Base-by-base conservation (phyloP, 805 yeast species). In the Metschnikowia similis region DNA sequence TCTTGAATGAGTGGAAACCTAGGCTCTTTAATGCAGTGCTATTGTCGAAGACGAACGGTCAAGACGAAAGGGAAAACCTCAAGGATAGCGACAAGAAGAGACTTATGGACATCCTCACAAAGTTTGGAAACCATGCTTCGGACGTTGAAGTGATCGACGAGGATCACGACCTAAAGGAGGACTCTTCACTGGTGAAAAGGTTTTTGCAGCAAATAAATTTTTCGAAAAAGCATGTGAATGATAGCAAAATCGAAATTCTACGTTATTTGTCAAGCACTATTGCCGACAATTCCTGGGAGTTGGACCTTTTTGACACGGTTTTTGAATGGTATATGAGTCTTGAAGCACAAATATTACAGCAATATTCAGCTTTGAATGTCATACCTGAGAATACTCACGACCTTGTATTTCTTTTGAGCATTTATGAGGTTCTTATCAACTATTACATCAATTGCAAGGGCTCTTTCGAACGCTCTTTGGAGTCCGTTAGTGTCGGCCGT, bases 401-500 rank as follows among this genome's bases (percentile, higher is more conserved):
- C n/a, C 44, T 67, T 13, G 52, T 57, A 1, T 58, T 70, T 16
- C 59, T 74, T 1, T 62, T 75, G 3, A 65, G 81, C 1, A 56
- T 78, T 2, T 72, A 65, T 54, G 87, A 82, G 52, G 54, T 80
- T 0, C 56, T 81, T 10, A 66, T 76, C 0, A 80, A 82, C 54
- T 53, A 55, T 28, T 77, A 69, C 69, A 72, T 65, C 38, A 54
- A 53, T 11, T 59, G 57, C 42, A 71, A 63, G 60, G 62, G 47
- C 54, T 70, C 54, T 54, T 63, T 62, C 1, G 61, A 65, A 52
- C 35, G 45, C 34, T 17, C 49, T 1, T 40, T 62, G 6, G 56
- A 64, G 6, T 59, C 59, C 21, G 60, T 55, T 13, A 35, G 61
- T 8, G 61, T 53, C 21, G 49, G 50, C 10, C 41, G 41, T 16